Conservation (phyloP, 2,329 filamentous ascomycete species). For the Stromatinia cepivora region DNA sequence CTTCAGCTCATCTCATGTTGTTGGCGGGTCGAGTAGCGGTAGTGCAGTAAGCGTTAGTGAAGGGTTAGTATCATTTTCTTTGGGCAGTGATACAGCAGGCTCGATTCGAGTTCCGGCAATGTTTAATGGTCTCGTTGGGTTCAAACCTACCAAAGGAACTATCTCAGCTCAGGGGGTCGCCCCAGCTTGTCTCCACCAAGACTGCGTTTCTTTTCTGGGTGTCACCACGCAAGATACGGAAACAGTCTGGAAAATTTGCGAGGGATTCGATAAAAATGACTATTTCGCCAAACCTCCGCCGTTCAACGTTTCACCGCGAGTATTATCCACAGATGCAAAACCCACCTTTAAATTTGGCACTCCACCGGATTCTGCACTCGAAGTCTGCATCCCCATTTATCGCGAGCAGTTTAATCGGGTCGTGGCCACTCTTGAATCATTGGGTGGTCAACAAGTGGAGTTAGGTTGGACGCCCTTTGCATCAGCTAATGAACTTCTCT, state of each 20-base stretch:
- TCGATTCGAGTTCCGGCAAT: constrained; percentile 52
- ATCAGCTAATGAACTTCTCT: constrained; percentile 51
- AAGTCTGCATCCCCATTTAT: constrained; percentile 45
- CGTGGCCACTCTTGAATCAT: constrained; percentile 42
- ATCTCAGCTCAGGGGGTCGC: constrained; percentile 49
- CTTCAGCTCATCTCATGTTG: constrained; percentile 50
- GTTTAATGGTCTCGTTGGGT: constrained; percentile 52
- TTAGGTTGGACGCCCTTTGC: constrained; percentile 50
- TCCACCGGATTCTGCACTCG: constrained; percentile 48
- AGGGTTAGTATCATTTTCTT: constrained; percentile 52
- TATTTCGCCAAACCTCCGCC: constrained; percentile 48
- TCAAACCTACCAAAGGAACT: constrained; percentile 52
- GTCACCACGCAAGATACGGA: constrained; percentile 49
- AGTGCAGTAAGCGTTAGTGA: constrained; percentile 53
- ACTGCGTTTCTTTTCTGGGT: constrained; percentile 54
- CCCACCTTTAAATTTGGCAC: constrained; percentile 52
- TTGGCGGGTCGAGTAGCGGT: constrained; percentile 56
- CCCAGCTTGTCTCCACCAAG: constrained; percentile 54
- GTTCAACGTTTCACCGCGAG: not conserved
- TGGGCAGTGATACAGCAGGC: constrained; percentile 56
- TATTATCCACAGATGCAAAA: constrained; percentile 29
- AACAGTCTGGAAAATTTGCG: constrained; percentile 49
- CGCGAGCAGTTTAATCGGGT: constrained; percentile 47
- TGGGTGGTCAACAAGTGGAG: constrained; percentile 40
- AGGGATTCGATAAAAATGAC: constrained; percentile 50